Base-by-base conservation (phyloP, 2,329 filamentous ascomycete genomes). In the Tolypocladium capitatum region DNA sequence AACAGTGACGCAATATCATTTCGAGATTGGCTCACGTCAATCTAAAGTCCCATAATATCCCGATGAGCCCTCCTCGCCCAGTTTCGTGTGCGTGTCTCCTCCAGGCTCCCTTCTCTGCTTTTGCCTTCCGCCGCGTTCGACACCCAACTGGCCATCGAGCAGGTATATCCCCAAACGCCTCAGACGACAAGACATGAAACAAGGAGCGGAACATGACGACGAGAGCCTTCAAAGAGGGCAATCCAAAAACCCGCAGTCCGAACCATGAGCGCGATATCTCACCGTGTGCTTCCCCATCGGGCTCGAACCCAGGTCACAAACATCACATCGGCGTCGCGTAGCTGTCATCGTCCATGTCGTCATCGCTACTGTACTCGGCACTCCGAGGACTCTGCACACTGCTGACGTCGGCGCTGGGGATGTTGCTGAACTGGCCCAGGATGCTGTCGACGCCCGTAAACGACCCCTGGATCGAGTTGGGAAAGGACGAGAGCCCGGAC, bases 311-410 rank as follows among this genome's bases (percentile, higher is more conserved):
- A 21, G 9, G 18, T 24, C 27, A 13, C 24, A 18, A 5, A 9
- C 4, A 21, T 51, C 36, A 55, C 49, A 53, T 59, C 10, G 54
- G 53, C n/a, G 55, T 58, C 28, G 54, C 51, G 45, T 55, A 57
- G 36, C 52, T 50, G 35, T 58, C 62, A 28, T 75, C 62, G 30
- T 75, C 73, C 63, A 76, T 73, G 11, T 71, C 72, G 42, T 80
- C 76, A 46, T 78, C 76, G 48, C 72, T 77, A 52, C 70, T 76
- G 42, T 74, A 73, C 20, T 67, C 68, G 33, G 68, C 70, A 31
- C 65, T 66, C 46, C 65, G 62, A 9, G 75, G 75, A 48, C 76
- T 80, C 48, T 76, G 73, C 34, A 68, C 67, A 4, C 67, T 68
- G 55, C 72, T 77, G 21, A 67, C 67, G 49, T 76, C 73, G 10